A percentile compares a stretch with the other conserved stretches of the same genome.
These are phyloP conservation scores for Clarireedia hainanense DNA, from an alignment of 2,329 filamentous ascomycete genomes.

Conservation along the genomic window DNA sequence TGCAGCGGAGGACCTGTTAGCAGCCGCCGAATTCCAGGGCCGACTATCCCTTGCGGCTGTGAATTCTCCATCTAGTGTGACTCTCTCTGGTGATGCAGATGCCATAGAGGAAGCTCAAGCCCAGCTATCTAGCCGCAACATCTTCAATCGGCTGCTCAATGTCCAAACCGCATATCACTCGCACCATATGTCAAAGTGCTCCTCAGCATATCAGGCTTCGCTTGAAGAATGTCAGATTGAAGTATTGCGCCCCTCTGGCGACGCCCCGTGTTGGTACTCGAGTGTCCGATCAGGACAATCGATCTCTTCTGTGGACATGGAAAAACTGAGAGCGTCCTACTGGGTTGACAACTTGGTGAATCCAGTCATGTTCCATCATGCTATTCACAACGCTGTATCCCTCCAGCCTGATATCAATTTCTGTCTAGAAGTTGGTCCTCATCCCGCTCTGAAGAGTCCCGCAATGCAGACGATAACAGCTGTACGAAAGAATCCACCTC, in stretches of 20 bases:
- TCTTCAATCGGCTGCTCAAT: slow-evolving; percentile 15
- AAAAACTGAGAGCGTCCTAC: too few species aligned
- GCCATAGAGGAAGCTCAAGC: slow-evolving; percentile 10
- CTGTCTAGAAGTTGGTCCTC: slow-evolving; percentile 30
- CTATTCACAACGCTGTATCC: not conserved
- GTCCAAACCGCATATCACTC: slow-evolving; percentile 25
- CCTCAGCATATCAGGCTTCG: too few species aligned
- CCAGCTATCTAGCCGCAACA: slow-evolving; percentile 3
- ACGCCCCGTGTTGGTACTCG: slow-evolving; percentile 25
- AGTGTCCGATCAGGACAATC: slow-evolving; percentile 5
- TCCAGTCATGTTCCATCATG: slow-evolving; percentile 4
- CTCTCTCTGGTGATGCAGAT: slow-evolving; percentile 23
- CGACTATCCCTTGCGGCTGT: slow-evolving; percentile 24
- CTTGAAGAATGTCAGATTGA: too few species aligned
- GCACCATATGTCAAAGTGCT: slow-evolving; percentile 18
- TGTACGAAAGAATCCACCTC: not conserved
- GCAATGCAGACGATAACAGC: slow-evolving; percentile 14
- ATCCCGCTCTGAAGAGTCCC: slow-evolving; percentile 29
- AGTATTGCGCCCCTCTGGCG: too few species aligned
- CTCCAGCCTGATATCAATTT: slow-evolving; percentile 1
- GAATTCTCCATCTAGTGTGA: slow-evolving; percentile 23
- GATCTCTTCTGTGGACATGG: not conserved
- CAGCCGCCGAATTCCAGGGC: not conserved
- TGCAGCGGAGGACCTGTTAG: slow-evolving; percentile 15
- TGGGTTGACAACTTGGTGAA: slow-evolving; percentile 29